Conservation (phyloP, 257 asterid species). For the Forsythia viridissima region DNA sequence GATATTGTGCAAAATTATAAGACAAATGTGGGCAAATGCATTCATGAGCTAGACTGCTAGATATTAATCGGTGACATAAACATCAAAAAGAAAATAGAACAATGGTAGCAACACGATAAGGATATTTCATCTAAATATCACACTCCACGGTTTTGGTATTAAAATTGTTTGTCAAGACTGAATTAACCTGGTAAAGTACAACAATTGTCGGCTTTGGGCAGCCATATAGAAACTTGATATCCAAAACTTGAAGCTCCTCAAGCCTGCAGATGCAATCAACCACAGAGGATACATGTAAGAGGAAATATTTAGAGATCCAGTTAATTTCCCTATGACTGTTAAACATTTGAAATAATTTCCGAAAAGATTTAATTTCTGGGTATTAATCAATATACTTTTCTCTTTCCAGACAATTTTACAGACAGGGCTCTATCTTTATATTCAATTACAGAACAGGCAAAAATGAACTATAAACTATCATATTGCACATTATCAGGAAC, state of each 20-base stretch:
- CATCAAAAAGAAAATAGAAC: not conserved
- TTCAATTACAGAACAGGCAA: not conserved
- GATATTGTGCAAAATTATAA: no score
- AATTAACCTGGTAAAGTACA: conserved; percentile 82
- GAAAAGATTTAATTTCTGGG: not conserved
- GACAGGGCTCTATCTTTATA: not conserved
- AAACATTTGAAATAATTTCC: not conserved
- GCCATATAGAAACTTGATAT: conserved; percentile 86
- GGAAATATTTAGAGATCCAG: not conserved
- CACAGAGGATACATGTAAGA: not conserved
- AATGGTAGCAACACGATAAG: not conserved
- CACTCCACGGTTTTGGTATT: not conserved
- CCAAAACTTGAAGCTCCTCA: conserved; percentile 95
- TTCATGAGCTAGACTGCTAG: not conserved
- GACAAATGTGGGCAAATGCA: not conserved
- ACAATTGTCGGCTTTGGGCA: conserved; percentile 88
- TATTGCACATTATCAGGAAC: not conserved
- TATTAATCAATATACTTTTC: not conserved
- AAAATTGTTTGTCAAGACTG: not conserved
- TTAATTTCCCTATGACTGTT: not conserved
- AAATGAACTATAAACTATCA: not conserved
- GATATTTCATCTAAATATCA: not conserved
- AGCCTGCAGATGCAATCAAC: conserved; percentile 53
- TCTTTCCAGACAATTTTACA: not conserved
- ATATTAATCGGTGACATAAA: not conserved